Base-by-base conservation (phyloP, 1,284 basidiomycete species). In the Xerocomus nothofagi region DNA sequence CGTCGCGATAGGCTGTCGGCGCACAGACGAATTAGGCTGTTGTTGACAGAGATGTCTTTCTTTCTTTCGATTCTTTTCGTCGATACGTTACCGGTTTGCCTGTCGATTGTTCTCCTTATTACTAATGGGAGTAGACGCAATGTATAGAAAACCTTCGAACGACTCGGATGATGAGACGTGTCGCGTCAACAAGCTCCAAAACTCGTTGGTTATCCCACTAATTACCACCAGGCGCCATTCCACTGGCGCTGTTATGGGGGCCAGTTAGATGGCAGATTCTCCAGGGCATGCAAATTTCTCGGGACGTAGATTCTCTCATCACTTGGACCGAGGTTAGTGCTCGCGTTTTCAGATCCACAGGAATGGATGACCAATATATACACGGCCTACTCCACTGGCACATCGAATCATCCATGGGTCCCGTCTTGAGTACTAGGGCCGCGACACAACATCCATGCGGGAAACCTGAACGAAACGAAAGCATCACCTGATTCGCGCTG, bases 1-100 rank as follows among this genome's bases (percentile, higher is more conserved):
- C 20, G 27, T 50, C 44, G 31, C 1, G n/a, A n/a, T 34, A 60
- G 83, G 84, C 84, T 66, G 84, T 86, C 18, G 84, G 84, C 32
- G 84, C 83, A 29, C 83, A 86, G 69, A 85, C 84, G 32, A 86
- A 81, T 67, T 86, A 63, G 60, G 40, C 4, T 12, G 27, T n/a
- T 47, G 20, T 33, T 18, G 43, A 11, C 1, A 17, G 30, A 39
- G 39, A 24, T 4, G 32, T 29, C 23, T 26, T 26, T 9, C 11
- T 23, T 43, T 37, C 11, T 34, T 52, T 34, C 46, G 7, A 29
- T 53, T 31, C 18, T 30, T 31, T 37, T 33, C 37, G 39, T 55
- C 31, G 40, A 44, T 64, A 62, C 47, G 49, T 26, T 60, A 51
- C 36, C 32, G 32, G 48, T 49, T 37, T 31, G 15, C 49, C 17